Evolutionary conservation across 164 flowering plant genomes (phyloP).

Genomic region (Aristolochia californica): DNA sequence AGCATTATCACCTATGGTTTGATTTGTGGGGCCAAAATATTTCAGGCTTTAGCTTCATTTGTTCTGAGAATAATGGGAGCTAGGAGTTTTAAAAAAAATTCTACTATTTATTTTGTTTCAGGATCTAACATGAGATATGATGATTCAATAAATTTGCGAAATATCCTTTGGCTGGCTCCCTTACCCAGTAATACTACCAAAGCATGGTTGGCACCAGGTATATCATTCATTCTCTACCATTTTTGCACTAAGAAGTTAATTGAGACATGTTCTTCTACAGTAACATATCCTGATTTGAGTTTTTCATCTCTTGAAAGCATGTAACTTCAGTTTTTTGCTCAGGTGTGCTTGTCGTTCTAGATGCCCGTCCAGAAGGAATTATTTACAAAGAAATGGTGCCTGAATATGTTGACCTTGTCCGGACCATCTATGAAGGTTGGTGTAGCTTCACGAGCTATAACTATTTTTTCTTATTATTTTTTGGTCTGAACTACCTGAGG

Average conservation of each 20-base stretch:
- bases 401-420: slow-evolving; percentile 55
- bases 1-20: background rate
- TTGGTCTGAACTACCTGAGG: background rate
- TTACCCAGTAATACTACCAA: slow-evolving; percentile 51
- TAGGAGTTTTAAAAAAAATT: background rate
- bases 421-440: slow-evolving; percentile 92
- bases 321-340: background rate
- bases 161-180: slow-evolving; percentile 98
- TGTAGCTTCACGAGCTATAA: background rate
- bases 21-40: background rate
- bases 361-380: slow-evolving; percentile 83
- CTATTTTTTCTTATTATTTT: background rate
- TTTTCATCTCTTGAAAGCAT: background rate
- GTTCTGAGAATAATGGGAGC: background rate
- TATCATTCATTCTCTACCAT: slow-evolving; percentile 1
- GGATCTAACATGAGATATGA: slow-evolving; percentile 68
- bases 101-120: slow-evolving; percentile 16
- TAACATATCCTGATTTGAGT: too few species aligned
- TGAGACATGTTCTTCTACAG: background rate
- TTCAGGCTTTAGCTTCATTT: background rate
- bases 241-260: background rate
- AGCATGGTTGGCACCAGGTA: slow-evolving; percentile 86
- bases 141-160: slow-evolving; percentile 77
- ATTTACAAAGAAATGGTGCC: slow-evolving; percentile 74
- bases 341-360: slow-evolving; percentile 88